These are phyloP conservation scores for Sambucus nigra DNA, from an alignment of 129 eudicot species.

Conservation along the genomic window DNA sequence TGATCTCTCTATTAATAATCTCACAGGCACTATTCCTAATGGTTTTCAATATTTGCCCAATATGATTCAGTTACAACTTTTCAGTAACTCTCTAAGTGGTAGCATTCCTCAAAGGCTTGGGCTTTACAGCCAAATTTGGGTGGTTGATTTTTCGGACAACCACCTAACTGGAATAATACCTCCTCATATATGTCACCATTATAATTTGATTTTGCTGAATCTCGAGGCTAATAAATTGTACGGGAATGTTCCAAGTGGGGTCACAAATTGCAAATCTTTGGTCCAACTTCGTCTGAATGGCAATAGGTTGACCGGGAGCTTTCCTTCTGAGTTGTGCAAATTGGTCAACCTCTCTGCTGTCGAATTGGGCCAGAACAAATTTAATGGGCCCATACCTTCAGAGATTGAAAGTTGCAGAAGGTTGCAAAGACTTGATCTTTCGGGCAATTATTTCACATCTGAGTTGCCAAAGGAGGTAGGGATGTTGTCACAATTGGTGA, in stretches of 20 bases:
- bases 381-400: conserved; percentile 58
- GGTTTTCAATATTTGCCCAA: conserved; percentile 67
- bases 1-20: conserved; percentile 74
- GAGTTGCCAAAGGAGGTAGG: conserved; percentile 70
- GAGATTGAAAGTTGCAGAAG: conserved; percentile 56
- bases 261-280: conserved; percentile 52
- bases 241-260: conserved; percentile 65
- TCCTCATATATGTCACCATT: conserved; percentile 43
- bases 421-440: conserved; percentile 85
- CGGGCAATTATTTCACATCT: conserved; percentile 55
- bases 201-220: conserved; percentile 63
- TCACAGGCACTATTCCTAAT: conserved; percentile 69
- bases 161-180: conserved; percentile 73
- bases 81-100: conserved; percentile 57
- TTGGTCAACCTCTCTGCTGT: conserved; percentile 53
- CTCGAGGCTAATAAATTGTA: conserved; percentile 55
- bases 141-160: conserved; percentile 73
- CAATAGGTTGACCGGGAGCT: conserved; percentile 61
- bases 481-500: conserved; percentile 48
- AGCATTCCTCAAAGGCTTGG: conserved; percentile 74
- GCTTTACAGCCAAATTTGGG: conserved; percentile 65
- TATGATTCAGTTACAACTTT: conserved; percentile 75
- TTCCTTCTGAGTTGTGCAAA: conserved; percentile 71
- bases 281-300: conserved; percentile 63
- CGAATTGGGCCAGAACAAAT: conserved; percentile 71